A percentile compares a stretch with the other conserved stretches of the same genome.
Evolutionary conservation across 192 early-diverging fungal genomes (phyloP).

Genomic region (Linnemannia exigua): DNA sequence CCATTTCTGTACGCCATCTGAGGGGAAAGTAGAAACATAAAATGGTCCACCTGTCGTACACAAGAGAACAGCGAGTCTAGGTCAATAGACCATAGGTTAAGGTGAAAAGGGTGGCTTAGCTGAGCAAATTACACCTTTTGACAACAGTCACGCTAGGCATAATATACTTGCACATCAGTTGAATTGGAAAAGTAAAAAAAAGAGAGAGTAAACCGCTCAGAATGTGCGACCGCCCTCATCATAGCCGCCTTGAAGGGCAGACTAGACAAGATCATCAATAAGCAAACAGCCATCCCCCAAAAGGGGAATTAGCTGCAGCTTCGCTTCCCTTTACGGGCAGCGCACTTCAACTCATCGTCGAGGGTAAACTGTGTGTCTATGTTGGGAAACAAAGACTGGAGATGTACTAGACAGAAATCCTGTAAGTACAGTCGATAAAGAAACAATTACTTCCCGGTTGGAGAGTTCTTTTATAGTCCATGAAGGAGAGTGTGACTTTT

Average conservation of each 20-base stretch:
- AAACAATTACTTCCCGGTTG: slow-evolving; percentile 11
- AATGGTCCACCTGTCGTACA: too few relatives aligned
- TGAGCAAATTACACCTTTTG: too few relatives aligned
- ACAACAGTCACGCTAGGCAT: too few relatives aligned
- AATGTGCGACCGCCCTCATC: slow-evolving; percentile 57
- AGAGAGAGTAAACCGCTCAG: slow-evolving; percentile 43
- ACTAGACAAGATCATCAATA: slow-evolving; percentile 58
- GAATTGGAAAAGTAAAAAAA: not conserved
- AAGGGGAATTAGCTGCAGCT: slow-evolving; percentile 23
- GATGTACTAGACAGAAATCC: slow-evolving; percentile 61
- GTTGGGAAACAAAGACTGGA: slow-evolving; percentile 60
- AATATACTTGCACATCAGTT: not conserved
- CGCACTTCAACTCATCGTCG: slow-evolving; percentile 60
- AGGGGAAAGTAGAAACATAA: too few relatives aligned
- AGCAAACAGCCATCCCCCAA: slow-evolving; percentile 25
- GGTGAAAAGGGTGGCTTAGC: too few relatives aligned
- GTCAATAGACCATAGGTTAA: too few relatives aligned
- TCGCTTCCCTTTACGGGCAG: slow-evolving; percentile 61
- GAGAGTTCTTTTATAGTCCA: slow-evolving; percentile 16
- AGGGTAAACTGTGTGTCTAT: slow-evolving; percentile 62
- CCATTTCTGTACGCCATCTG: too few relatives aligned
- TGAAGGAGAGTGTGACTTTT: not conserved
- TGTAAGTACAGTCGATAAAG: slow-evolving; percentile 56
- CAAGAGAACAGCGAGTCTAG: too few relatives aligned
- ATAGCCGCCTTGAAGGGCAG: slow-evolving; percentile 18